Percentiles rank a stretch among this genome's conserved stretches.
phyloP scores from a whole-genome alignment of 495 filamentous ascomycete species.

The Talaromyces stipitatus region DNA sequence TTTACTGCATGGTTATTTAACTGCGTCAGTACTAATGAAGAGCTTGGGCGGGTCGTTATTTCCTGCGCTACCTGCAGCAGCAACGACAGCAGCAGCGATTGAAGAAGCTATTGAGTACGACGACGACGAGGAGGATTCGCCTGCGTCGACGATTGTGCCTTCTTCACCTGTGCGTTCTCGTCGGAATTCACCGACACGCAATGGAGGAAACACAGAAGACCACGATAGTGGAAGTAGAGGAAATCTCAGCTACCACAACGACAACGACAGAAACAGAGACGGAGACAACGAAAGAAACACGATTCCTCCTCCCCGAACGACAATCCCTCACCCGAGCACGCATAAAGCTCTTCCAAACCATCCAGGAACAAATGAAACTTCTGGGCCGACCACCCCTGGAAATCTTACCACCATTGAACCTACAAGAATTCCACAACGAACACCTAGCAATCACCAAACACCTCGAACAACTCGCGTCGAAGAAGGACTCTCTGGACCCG shows the following conservation, averaged over 20 bases:
- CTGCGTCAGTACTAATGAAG: background rate
- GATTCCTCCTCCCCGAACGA: no score
- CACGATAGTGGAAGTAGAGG: background rate
- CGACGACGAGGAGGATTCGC: slow-evolving; percentile 10
- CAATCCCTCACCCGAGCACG: no score
- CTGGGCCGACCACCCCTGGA: slow-evolving; percentile 17
- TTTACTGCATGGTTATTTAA: background rate
- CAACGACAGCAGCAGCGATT: background rate
- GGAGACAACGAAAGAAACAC: background rate
- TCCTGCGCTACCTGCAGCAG: no score
- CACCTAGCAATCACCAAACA: background rate
- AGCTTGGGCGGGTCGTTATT: background rate
- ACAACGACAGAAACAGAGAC: background rate
- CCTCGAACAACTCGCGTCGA: no score
- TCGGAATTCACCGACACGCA: background rate
- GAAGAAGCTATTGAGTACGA: background rate
- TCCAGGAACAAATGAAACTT: background rate
- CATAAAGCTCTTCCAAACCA: background rate
- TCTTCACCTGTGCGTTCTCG: slow-evolving; percentile 26
- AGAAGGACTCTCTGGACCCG: no score
- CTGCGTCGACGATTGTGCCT: slow-evolving; percentile 20
- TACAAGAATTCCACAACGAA: background rate
- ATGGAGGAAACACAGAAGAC: background rate
- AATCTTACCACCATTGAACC: background rate
- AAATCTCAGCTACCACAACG: background rate